These are phyloP conservation scores for Taphrina betulina DNA, from an alignment of 1,139 yeast genomes.

Conservation along the genomic window DNA sequence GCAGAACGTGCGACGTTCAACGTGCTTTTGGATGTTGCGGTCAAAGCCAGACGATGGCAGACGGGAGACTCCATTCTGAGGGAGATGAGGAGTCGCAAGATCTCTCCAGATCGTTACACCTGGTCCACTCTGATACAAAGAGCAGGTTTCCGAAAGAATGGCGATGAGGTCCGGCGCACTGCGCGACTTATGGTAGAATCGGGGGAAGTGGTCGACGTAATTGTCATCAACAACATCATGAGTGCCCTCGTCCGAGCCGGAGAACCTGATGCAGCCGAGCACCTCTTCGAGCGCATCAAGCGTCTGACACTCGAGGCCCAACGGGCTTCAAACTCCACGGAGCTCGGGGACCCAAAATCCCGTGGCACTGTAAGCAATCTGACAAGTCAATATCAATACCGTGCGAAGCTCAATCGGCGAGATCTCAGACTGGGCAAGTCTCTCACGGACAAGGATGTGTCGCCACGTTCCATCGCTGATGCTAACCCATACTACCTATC, in stretches of 20 bases:
- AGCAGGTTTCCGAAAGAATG: slow-evolving; percentile 12
- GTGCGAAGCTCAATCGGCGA: slow-evolving; percentile 9
- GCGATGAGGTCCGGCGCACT: slow-evolving; percentile 5
- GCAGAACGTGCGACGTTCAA: slow-evolving; percentile 31
- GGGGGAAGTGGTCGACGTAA: slow-evolving; percentile 31
- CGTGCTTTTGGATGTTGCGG: slow-evolving; percentile 22
- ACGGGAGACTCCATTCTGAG: slow-evolving; percentile 9
- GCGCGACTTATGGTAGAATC: slow-evolving; percentile 9
- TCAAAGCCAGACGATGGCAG: slow-evolving; percentile 22
- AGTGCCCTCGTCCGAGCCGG: slow-evolving; percentile 19
- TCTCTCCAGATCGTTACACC: slow-evolving; percentile 23
- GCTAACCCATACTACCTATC: background rate
- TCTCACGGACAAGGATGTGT: slow-evolving; percentile 10
- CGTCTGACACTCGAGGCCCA: background rate
- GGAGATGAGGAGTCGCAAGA: slow-evolving; percentile 21
- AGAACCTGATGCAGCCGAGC: slow-evolving; percentile 29
- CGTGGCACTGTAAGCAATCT: background rate
- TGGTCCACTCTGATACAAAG: slow-evolving; percentile 10
- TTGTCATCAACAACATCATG: slow-evolving; percentile 27
- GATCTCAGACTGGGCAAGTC: background rate
- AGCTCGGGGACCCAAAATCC: background rate
- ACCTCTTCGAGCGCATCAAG: slow-evolving; percentile 4
- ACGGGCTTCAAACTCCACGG: background rate
- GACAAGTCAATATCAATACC: slow-evolving; percentile 16
- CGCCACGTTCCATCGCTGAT: slow-evolving; percentile 4